Percentiles rank a stretch among this genome's conserved stretches.
Conservation (phyloP, 2,329 filamentous ascomycete species). For the Penicillium paneum region DNA sequence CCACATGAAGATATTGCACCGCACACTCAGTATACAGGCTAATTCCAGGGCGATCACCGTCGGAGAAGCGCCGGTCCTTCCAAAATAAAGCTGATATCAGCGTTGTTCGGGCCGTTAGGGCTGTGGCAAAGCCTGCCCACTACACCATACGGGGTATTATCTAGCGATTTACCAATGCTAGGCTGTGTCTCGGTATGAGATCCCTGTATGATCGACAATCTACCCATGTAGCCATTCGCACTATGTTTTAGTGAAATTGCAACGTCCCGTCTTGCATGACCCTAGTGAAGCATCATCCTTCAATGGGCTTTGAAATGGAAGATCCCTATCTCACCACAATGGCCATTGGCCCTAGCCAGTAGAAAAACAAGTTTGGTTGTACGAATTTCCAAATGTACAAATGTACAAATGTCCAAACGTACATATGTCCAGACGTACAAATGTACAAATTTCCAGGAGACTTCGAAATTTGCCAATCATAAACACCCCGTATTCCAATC, state of each 20-base stretch:
- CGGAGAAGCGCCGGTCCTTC: background rate
- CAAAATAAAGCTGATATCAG: too few species aligned
- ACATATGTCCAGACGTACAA: too few species aligned
- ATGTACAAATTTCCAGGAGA: background rate
- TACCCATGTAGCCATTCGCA: background rate
- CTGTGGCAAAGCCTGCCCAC: too few species aligned
- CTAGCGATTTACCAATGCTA: background rate
- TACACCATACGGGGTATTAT: too few species aligned
- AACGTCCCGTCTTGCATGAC: background rate
- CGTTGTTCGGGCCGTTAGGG: too few species aligned
- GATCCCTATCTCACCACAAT: background rate
- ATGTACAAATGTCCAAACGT: too few species aligned
- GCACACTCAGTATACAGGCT: background rate
- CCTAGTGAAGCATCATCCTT: background rate
- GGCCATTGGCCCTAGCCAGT: background rate
- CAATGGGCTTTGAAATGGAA: too few species aligned
- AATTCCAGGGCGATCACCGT: background rate
- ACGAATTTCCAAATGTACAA: too few species aligned
- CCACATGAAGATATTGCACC: background rate
- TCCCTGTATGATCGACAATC: too few species aligned
- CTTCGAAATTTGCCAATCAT: background rate
- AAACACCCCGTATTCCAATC: background rate
- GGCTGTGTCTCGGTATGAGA: too few species aligned
- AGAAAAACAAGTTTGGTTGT: too few species aligned
- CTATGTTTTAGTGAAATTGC: background rate